Base-by-base conservation (phyloP, 805 yeast genomes). In the Debaryomyces prosopidis region DNA sequence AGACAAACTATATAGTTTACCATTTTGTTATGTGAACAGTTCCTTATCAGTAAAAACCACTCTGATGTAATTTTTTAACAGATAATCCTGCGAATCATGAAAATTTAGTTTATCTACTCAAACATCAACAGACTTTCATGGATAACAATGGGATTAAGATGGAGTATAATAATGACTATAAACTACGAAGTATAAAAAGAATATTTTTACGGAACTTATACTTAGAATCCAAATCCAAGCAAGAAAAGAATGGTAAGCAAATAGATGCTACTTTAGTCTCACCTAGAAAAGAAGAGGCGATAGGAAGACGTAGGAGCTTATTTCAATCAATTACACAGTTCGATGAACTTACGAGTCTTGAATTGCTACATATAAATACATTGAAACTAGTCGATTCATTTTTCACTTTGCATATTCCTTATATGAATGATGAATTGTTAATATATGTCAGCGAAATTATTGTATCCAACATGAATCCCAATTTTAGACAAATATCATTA, bases 1-100 rank as follows among this genome's bases (percentile, higher is more conserved):
- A 86, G 59, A 16, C 86, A 71, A 8, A 81, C 63, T 9, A 77
- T 76, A 57, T 67, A 79, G 34, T 73, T 66, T 27, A 59, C 55
- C 71, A 68, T 65, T 14, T 3, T 28, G 12, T 10, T 38, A 14
- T 30, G 11, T n/a, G 12, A 12, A 5, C 33, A 8, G 12, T 27
- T n/a, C n/a, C n/a, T n/a, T n/a, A n/a, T n/a, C n/a, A n/a, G n/a
- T n/a, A n/a, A n/a, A n/a, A n/a, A 12, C 31, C 12, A 12, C 20
- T 35, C 9, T 7, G 12, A 14, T 35, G 6, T 8, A 35, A 9
- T 35, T n/a, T n/a, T n/a, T n/a, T n/a, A n/a, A n/a, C n/a, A n/a
- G n/a, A 23, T 23, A 23, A 30, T 30, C 16, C 12, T 30, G 33
- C 33, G 33, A 30, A 30, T 9, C 11, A n/a, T 30, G 33, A 30